Percentiles rank a stretch among this genome's conserved stretches.
phyloP scores from a whole-genome alignment of 2,329 filamentous ascomycete species.

The Aciculosporium take region DNA sequence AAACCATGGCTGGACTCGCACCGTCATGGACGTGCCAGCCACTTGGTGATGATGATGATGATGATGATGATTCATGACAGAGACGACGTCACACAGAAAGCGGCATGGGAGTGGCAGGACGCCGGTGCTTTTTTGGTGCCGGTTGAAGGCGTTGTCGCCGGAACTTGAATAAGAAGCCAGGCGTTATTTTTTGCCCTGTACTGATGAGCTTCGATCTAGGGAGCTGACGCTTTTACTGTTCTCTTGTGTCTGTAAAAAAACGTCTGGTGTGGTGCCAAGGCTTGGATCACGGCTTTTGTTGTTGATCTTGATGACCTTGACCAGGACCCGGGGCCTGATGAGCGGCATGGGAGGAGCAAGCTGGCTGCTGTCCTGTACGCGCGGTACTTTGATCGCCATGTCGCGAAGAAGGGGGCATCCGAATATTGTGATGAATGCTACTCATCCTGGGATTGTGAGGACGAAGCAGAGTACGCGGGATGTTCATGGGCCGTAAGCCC shows the following conservation, averaged over 20 bases:
- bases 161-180: no score
- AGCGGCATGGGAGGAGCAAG: not conserved
- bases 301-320: not conserved
- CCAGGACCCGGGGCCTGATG: not conserved
- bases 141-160: no score
- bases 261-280: no score
- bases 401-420: not conserved
- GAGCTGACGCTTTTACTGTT: no score
- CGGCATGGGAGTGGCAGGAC: not conserved
- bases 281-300: no score
- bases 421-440: not conserved
- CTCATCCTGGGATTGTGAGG: slow-evolving; percentile 1
- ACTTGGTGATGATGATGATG: no score
- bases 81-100: not conserved
- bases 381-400: not conserved
- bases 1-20: no score
- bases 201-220: no score
- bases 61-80: not conserved
- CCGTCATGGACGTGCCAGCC: no score
- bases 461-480: slow-evolving; percentile 1
- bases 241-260: no score
- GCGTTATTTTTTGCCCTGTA: no score
- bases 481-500: not conserved
- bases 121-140: no score
- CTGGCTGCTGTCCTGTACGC: not conserved